Percentiles rank a stretch among this genome's conserved stretches.
Evolutionary conservation across 371 early-diverging fungal species (phyloP).

Genomic region (Mucor lusitanicus): DNA sequence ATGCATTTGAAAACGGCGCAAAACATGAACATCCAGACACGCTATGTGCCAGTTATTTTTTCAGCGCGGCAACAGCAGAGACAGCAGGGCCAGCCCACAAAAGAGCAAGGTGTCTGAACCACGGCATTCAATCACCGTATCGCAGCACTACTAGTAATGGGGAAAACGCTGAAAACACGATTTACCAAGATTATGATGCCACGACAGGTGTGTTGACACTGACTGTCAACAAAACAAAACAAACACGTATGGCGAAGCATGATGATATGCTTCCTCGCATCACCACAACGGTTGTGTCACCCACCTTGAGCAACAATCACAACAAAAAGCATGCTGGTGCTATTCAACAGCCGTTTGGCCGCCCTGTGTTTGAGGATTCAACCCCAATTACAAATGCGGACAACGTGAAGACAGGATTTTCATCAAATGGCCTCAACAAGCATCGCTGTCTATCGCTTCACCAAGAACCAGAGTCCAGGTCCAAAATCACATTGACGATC

Average conservation of each 20-base stretch:
- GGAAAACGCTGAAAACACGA: not conserved
- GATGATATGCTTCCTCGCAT: not conserved
- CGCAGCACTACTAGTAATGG: not conserved
- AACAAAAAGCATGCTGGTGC: not conserved
- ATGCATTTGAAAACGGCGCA: constrained; percentile 51
- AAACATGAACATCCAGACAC: constrained; percentile 16
- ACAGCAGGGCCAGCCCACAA: not conserved
- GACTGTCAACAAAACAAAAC: constrained; percentile 2
- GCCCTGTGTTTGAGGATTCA: not conserved
- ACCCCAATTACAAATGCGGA: not conserved
- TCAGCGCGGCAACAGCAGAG: constrained; percentile 5
- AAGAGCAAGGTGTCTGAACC: not conserved
- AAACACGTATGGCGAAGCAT: not conserved
- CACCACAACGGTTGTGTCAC: not conserved
- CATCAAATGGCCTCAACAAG: not conserved
- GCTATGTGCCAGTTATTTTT: constrained; percentile 41
- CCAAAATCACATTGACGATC: constrained; percentile 38
- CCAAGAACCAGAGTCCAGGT: not conserved
- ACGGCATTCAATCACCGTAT: constrained; percentile 3
- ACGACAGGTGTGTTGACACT: constrained; percentile 20
- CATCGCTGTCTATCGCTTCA: not conserved
- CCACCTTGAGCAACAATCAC: not conserved
- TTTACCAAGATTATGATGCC: constrained; percentile 16
- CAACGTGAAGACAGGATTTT: not conserved
- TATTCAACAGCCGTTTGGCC: not conserved